These are phyloP conservation scores for Neurospora terricola DNA, from an alignment of 495 filamentous ascomycete genomes.

Conservation along the genomic window DNA sequence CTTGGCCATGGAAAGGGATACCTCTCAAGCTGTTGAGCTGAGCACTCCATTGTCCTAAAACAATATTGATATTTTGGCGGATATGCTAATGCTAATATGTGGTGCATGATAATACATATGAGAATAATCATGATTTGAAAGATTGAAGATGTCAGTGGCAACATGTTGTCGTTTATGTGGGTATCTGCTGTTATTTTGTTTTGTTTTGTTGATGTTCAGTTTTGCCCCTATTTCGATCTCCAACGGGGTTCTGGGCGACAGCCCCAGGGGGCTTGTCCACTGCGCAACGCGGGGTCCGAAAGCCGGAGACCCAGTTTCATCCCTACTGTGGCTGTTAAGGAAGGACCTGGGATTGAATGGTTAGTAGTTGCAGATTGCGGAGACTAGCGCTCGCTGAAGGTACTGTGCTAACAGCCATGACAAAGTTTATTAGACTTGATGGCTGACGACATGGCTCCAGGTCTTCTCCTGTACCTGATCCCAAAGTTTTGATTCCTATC, in stretches of 20 bases:
- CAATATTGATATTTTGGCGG: neutral
- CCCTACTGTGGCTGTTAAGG: neutral
- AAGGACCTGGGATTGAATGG: neutral
- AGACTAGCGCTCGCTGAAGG: neutral
- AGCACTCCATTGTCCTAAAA: neutral
- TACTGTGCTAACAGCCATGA: neutral
- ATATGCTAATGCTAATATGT: neutral
- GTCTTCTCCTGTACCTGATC: neutral
- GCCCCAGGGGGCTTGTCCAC: neutral
- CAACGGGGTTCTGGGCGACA: neutral
- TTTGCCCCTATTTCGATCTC: neutral
- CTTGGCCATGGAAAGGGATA: neutral
- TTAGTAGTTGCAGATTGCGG: neutral
- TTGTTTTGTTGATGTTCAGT: neutral
- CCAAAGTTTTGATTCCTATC: neutral
- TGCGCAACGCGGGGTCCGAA: neutral
- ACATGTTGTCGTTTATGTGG: neutral
- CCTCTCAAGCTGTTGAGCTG: neutral
- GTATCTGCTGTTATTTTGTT: neutral
- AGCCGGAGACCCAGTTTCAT: neutral
- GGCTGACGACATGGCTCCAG: neutral
- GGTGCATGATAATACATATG: neutral
- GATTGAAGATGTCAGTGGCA: neutral
- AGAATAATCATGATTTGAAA: neutral
- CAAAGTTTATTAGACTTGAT: neutral